Conservation (phyloP, 805 yeast species). For the Soucietia sequanensis region DNA sequence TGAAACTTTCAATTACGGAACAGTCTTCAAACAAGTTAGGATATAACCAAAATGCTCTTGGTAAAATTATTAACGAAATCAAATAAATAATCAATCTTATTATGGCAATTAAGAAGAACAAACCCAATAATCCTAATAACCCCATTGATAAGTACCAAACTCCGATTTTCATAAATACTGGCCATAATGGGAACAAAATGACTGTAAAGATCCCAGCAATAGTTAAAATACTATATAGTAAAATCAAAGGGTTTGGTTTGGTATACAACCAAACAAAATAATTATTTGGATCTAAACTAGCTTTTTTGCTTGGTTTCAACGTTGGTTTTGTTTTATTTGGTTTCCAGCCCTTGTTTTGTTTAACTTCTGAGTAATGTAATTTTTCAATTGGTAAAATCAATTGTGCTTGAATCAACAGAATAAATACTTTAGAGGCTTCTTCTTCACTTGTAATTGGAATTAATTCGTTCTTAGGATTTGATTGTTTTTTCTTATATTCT, state of each 20-base stretch:
- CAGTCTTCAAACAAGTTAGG: slow-evolving; percentile 96
- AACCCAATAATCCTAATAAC: slow-evolving; percentile 66
- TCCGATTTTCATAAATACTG: slow-evolving; percentile 79
- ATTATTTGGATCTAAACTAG: slow-evolving; percentile 58
- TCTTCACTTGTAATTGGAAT: slow-evolving; percentile 46
- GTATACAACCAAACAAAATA: slow-evolving; percentile 85
- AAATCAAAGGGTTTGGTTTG: slow-evolving; percentile 65
- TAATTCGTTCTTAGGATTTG: slow-evolving; percentile 43
- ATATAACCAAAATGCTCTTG: slow-evolving; percentile 90
- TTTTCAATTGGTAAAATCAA: slow-evolving; percentile 75
- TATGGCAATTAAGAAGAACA: slow-evolving; percentile 76
- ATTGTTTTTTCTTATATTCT: slow-evolving; percentile 58
- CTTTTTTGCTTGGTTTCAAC: slow-evolving; percentile 53
- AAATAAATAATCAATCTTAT: slow-evolving; percentile 70
- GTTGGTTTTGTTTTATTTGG: slow-evolving; percentile 68
- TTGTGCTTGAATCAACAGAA: slow-evolving; percentile 68
- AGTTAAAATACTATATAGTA: slow-evolving; percentile 62
- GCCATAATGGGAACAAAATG: slow-evolving; percentile 94
- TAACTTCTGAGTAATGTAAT: slow-evolving; percentile 65
- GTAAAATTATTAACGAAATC: slow-evolving; percentile 54
- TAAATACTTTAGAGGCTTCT: slow-evolving; percentile 62
- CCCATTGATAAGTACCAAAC: slow-evolving; percentile 89
- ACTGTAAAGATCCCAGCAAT: slow-evolving; percentile 61
- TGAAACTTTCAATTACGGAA: slow-evolving; percentile 88
- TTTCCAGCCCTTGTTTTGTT: slow-evolving; percentile 52